Evolutionary conservation across 192 early-diverging fungal genomes (phyloP).

Genomic region (Lunasporangiospora selenospora): DNA sequence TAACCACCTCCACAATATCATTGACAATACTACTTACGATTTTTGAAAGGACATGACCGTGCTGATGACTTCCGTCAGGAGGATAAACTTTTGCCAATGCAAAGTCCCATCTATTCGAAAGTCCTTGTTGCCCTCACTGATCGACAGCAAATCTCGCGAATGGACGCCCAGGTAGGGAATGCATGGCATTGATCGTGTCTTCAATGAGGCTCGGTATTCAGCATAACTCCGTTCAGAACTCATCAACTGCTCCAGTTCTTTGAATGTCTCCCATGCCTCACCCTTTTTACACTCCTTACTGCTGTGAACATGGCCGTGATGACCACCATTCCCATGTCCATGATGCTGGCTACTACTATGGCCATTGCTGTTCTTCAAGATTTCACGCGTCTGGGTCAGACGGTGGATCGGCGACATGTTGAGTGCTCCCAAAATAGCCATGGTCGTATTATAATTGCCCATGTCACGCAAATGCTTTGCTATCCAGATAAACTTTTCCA

Average conservation of each 20-base stretch:
- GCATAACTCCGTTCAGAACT: too few relatives aligned
- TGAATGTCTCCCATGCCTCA: slow-evolving; percentile 59
- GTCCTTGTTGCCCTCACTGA: slow-evolving; percentile 71
- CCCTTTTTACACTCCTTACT: too few relatives aligned
- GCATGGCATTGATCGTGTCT: not conserved
- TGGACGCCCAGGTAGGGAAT: slow-evolving; percentile 55
- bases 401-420: slow-evolving; percentile 62
- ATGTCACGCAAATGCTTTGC: slow-evolving; percentile 60
- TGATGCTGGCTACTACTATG: too few relatives aligned
- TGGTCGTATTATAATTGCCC: slow-evolving; percentile 76
- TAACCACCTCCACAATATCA: not conserved
- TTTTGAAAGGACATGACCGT: slow-evolving; percentile 59
- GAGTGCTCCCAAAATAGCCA: slow-evolving; percentile 70
- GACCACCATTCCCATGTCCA: too few relatives aligned
- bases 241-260: slow-evolving; percentile 72
- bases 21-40: slow-evolving; percentile 8
- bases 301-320: too few relatives aligned
- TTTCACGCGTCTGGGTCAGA: slow-evolving; percentile 60
- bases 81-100: slow-evolving; percentile 68
- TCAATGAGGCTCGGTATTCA: slow-evolving; percentile 5
- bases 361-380: too few relatives aligned
- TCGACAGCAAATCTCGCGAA: slow-evolving; percentile 66
- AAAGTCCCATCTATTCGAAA: slow-evolving; percentile 60
- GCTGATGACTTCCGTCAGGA: slow-evolving; percentile 65
- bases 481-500: slow-evolving; percentile 68